Evolutionary conservation across 768 basidiomycete species (phyloP).

Genomic region (Phylloporus sp.): DNA sequence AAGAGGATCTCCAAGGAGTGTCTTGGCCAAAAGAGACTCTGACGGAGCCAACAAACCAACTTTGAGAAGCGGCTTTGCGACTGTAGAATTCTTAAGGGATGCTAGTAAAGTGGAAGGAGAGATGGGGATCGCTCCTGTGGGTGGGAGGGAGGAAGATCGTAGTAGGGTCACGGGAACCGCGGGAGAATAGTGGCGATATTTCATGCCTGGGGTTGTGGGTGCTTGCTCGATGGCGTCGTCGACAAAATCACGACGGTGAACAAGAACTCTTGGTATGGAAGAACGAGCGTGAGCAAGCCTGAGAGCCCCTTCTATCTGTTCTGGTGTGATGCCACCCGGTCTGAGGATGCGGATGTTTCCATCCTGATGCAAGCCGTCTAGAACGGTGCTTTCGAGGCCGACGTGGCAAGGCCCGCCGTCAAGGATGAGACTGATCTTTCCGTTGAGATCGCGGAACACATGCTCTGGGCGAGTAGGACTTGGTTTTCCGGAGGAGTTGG

Average conservation of each 20-base stretch:
- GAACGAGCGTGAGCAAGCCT: constrained; percentile 35
- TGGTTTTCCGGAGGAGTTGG: constrained; percentile 91
- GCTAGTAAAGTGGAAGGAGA: constrained; percentile 37
- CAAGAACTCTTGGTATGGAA: constrained; percentile 57
- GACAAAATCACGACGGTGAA: constrained; percentile 72
- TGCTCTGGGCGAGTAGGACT: constrained; percentile 89
- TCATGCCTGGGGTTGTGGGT: constrained; percentile 98
- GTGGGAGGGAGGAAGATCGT: constrained; percentile 44
- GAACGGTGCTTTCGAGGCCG: constrained; percentile 93
- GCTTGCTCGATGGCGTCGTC: constrained; percentile 65
- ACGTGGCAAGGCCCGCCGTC: constrained; percentile 91
- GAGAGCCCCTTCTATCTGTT: constrained; percentile 69
- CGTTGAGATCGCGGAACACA: constrained; percentile 71
- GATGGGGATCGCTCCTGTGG: constrained; percentile 29
- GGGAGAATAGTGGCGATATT: constrained; percentile 96
- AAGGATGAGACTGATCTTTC: constrained; percentile 71
- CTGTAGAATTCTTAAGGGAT: constrained; percentile 34
- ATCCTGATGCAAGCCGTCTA: constrained; percentile 77
- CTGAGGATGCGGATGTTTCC: constrained; percentile 77
- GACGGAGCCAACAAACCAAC: constrained; percentile 67
- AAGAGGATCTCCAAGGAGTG: constrained; percentile 28
- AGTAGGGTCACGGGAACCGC: constrained; percentile 79
- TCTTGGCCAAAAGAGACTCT: constrained; percentile 42
- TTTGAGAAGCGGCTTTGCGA: constrained; percentile 26
- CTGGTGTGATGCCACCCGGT: constrained; percentile 90